These are phyloP conservation scores for Vachellia collinsii DNA, from an alignment of 306 rosid genomes.

Conservation along the genomic window DNA sequence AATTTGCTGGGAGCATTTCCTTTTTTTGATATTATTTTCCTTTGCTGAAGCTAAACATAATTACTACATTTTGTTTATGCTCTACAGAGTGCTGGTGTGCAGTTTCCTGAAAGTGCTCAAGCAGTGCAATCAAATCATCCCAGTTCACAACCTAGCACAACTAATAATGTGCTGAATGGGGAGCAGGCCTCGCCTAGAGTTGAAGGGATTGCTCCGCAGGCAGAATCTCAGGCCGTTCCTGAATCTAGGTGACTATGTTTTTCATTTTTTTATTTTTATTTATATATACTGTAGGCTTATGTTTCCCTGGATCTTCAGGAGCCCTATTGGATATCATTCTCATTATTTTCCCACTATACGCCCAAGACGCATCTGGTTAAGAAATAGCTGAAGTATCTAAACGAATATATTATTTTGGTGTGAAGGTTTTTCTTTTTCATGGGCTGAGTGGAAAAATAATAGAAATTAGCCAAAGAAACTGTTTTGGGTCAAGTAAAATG, in stretches of 20 bases:
- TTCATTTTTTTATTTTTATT: not conserved
- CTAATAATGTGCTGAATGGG: slow-evolving; percentile 48
- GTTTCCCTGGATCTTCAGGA: slow-evolving; percentile 2
- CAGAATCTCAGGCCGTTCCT: slow-evolving; percentile 65
- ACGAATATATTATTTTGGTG: not conserved
- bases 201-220: slow-evolving; percentile 50
- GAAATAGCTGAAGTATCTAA: not conserved
- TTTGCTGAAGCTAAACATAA: slow-evolving; percentile 8
- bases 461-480: slow-evolving; percentile 4
- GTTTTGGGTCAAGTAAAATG: slow-evolving; percentile 32
- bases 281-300: not conserved
- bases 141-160: slow-evolving; percentile 52
- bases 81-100: slow-evolving; percentile 88
- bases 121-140: slow-evolving; percentile 54
- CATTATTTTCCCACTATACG: not conserved
- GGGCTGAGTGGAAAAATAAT: not conserved
- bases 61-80: slow-evolving; percentile 21
- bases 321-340: not conserved
- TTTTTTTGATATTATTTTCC: not conserved
- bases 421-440: too few species aligned
- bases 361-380: not conserved
- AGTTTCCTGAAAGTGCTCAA: slow-evolving; percentile 73
- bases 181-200: slow-evolving; percentile 52
- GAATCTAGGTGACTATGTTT: slow-evolving; percentile 76
- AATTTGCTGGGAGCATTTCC: not conserved